Evolutionary conservation across 805 yeast species (phyloP).

Genomic region (Novakomyces olei): DNA sequence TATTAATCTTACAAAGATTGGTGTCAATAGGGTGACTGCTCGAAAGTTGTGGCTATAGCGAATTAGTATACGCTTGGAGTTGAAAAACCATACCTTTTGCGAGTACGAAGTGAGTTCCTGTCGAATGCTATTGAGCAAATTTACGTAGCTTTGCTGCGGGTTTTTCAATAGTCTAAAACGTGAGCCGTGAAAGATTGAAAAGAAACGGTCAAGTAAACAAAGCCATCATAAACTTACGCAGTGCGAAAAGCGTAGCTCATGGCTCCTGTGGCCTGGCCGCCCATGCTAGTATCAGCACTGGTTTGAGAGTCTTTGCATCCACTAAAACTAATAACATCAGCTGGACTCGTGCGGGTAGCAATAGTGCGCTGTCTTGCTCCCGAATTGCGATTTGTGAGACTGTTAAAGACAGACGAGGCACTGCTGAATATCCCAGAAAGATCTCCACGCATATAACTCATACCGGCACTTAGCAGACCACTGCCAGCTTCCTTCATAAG

Average conservation of each 20-base stretch:
- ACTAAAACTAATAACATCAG: constrained; percentile 52
- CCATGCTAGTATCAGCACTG: constrained; percentile 57
- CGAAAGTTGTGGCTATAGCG: constrained; percentile 58
- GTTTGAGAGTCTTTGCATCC: constrained; percentile 77
- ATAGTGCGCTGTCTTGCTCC: constrained; percentile 22
- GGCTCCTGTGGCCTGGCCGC: constrained; percentile 58
- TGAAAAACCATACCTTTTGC: no score
- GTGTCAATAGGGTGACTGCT: constrained; percentile 46
- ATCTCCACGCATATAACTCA: constrained; percentile 41
- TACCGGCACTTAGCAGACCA: constrained; percentile 37
- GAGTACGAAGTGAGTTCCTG: constrained; percentile 35
- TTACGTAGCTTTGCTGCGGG: constrained; percentile 45
- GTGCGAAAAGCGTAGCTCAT: constrained; percentile 67
- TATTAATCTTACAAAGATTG: no score
- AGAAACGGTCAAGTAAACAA: no score
- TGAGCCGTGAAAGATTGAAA: no score
- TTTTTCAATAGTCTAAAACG: constrained; percentile 37
- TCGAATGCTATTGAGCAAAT: constrained; percentile 52
- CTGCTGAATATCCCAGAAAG: constrained; percentile 22
- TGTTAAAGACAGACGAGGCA: constrained; percentile 13
- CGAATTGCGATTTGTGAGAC: constrained; percentile 17
- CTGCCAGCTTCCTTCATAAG: constrained; percentile 52
- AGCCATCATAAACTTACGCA: no score
- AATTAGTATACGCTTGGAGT: no score
- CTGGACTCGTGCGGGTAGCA: constrained; percentile 43